These are phyloP conservation scores for Mycena leptocephala DNA, from an alignment of 768 basidiomycete species.

Conservation along the genomic window DNA sequence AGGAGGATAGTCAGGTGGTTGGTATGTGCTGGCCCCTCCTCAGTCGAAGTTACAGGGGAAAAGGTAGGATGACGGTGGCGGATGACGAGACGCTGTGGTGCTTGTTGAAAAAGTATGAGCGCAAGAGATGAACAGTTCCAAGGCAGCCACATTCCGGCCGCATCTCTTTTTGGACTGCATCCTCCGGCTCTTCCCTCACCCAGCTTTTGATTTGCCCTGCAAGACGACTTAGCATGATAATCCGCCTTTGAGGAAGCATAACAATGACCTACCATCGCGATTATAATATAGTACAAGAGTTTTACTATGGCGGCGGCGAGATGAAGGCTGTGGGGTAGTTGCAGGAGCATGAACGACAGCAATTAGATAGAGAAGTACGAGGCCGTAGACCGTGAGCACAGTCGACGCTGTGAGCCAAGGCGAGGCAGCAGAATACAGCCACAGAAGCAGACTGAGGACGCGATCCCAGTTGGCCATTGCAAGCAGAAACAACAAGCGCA, in stretches of 20 bases:
- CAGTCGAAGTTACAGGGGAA: not conserved
- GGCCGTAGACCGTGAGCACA: not conserved
- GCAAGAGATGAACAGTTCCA: not conserved
- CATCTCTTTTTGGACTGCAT: not conserved
- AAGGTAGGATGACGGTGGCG: not conserved
- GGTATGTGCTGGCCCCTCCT: not conserved
- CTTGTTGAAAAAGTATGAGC: not conserved
- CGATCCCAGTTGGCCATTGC: not conserved
- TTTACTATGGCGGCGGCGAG: not conserved
- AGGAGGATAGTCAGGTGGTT: not conserved
- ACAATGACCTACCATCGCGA: not conserved
- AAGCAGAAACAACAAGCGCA: not conserved
- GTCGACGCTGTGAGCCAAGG: not conserved
- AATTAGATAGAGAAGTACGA: not conserved
- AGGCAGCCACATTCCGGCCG: not conserved
- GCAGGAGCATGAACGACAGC: not conserved
- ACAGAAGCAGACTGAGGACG: not conserved
- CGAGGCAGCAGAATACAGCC: not conserved
- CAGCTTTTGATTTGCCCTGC: too few relatives aligned
- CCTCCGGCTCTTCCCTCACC: not conserved
- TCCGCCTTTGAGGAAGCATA: too few relatives aligned
- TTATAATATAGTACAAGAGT: not conserved
- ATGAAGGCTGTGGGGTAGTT: not conserved
- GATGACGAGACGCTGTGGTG: not conserved
- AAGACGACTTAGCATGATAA: too few relatives aligned